phyloP scores from a whole-genome alignment of 768 basidiomycete genomes.

The Epithele typhae region DNA sequence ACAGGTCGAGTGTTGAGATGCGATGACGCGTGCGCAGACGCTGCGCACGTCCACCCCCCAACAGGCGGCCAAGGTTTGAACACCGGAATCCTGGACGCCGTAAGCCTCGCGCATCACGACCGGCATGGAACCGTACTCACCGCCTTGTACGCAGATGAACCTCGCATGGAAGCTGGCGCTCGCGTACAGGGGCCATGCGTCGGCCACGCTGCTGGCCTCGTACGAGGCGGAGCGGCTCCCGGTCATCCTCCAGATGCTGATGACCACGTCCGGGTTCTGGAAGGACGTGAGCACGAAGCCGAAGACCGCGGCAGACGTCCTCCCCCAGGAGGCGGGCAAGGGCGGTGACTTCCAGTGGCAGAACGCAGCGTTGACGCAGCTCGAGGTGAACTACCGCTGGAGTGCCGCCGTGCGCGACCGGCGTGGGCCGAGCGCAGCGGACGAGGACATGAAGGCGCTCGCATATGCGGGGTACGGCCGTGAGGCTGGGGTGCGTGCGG shows the following conservation, averaged over 20 bases:
- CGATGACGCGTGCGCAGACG: conserved; percentile 32
- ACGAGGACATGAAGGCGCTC: conserved; percentile 17
- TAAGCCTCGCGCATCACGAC: not conserved
- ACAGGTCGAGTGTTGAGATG: not conserved
- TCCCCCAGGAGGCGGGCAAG: not conserved
- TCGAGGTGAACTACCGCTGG: conserved; percentile 52
- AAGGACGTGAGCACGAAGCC: conserved; percentile 7
- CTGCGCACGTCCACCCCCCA: conserved; percentile 44
- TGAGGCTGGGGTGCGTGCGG: conserved; percentile 29
- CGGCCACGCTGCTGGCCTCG: conserved; percentile 21
- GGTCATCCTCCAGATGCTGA: conserved; percentile 27
- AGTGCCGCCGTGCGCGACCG: conserved; percentile 45
- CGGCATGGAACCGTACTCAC: not conserved
- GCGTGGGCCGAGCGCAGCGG: conserved; percentile 11
- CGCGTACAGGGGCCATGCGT: conserved; percentile 21
- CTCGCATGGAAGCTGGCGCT: conserved; percentile 29
- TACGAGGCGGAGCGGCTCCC: conserved; percentile 28
- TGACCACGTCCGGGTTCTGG: conserved; percentile 18
- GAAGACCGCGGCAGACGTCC: not conserved
- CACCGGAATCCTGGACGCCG: conserved; percentile 24
- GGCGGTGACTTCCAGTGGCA: conserved; percentile 16
- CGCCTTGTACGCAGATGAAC: conserved; percentile 19
- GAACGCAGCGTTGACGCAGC: conserved; percentile 30
- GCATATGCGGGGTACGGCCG: conserved; percentile 14
- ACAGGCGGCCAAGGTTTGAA: conserved; percentile 36